Evolutionary conservation across 805 yeast species (phyloP).

Genomic region (Candida palmyrensis): DNA sequence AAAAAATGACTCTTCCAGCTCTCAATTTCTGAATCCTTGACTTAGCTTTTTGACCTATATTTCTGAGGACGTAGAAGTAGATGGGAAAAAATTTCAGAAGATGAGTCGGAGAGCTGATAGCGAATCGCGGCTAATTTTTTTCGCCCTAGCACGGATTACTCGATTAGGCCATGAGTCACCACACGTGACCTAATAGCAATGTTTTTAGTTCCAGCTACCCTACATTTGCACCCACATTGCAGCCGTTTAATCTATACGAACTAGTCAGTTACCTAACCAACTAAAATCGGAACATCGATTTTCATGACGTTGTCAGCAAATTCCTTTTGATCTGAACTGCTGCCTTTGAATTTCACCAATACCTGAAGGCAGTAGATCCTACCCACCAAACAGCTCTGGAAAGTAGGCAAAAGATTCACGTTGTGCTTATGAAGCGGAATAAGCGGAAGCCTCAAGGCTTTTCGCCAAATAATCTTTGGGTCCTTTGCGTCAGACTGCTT

Average conservation of each 20-base stretch:
- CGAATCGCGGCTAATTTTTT: slow-evolving; percentile 31
- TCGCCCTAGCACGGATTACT: slow-evolving; percentile 12
- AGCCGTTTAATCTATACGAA: no score
- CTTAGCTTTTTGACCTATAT: slow-evolving; percentile 4
- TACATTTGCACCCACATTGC: no score
- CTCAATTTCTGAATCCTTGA: slow-evolving; percentile 1
- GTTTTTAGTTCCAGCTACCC: no score
- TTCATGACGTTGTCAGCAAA: slow-evolving; percentile 25
- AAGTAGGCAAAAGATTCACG: slow-evolving; percentile 54
- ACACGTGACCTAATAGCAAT: slow-evolving; percentile 3
- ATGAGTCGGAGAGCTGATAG: slow-evolving; percentile 17
- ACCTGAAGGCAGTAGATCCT: slow-evolving; percentile 53
- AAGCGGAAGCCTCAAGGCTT: slow-evolving; percentile 37
- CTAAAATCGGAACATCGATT: slow-evolving; percentile 32
- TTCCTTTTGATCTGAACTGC: slow-evolving; percentile 30
- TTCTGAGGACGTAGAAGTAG: slow-evolving; percentile 1
- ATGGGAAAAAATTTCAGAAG: slow-evolving; percentile 7
- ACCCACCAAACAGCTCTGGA: slow-evolving; percentile 59
- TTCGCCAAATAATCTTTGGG: slow-evolving; percentile 17
- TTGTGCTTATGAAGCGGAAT: slow-evolving; percentile 36
- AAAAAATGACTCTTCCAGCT: background rate
- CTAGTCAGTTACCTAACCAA: slow-evolving; percentile 26
- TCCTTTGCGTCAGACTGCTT: slow-evolving; percentile 11
- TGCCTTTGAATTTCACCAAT: slow-evolving; percentile 37
- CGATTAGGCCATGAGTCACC: slow-evolving; percentile 21